Evolutionary conservation across 164 flowering plant genomes (phyloP).

Genomic region (Kalanchoe fedtschenkoi): DNA sequence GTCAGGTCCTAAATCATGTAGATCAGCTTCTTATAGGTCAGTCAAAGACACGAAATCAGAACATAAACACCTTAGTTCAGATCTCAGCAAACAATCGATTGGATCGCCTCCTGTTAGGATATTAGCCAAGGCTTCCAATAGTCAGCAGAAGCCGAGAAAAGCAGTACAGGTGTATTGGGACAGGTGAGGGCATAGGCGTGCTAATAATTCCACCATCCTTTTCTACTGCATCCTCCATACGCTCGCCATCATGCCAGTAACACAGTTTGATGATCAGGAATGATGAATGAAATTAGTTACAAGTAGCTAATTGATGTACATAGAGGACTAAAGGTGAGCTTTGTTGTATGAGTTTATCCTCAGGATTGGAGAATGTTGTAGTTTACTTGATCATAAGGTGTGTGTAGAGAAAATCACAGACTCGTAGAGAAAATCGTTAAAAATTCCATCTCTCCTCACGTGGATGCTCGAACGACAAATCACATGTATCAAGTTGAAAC

Average conservation of each 20-base stretch:
- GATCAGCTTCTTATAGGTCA: constrained; percentile 42
- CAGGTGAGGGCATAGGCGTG: neutral
- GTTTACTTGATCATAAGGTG: neutral
- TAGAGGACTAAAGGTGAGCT: neutral
- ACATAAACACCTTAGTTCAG: constrained; percentile 19
- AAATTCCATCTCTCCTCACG: no score
- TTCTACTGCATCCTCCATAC: no score
- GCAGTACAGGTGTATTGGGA: constrained; percentile 10
- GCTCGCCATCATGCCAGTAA: no score
- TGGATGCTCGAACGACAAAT: no score
- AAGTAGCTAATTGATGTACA: neutral
- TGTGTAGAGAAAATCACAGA: no score
- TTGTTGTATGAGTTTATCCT: neutral
- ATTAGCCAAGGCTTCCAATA: constrained; percentile 22
- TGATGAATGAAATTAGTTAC: neutral
- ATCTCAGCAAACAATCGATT: constrained; percentile 23
- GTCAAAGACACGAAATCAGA: constrained; percentile 24
- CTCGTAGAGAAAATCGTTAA: no score
- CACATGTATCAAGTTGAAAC: no score
- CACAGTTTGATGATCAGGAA: neutral
- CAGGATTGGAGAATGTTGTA: neutral
- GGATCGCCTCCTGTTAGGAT: constrained; percentile 29
- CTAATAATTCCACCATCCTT: neutral
- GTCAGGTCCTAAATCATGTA: constrained; percentile 41
- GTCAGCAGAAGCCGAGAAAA: constrained; percentile 39